Evolutionary conservation across 1,284 basidiomycete genomes (phyloP).

Genomic region (Coniferiporia weirii): DNA sequence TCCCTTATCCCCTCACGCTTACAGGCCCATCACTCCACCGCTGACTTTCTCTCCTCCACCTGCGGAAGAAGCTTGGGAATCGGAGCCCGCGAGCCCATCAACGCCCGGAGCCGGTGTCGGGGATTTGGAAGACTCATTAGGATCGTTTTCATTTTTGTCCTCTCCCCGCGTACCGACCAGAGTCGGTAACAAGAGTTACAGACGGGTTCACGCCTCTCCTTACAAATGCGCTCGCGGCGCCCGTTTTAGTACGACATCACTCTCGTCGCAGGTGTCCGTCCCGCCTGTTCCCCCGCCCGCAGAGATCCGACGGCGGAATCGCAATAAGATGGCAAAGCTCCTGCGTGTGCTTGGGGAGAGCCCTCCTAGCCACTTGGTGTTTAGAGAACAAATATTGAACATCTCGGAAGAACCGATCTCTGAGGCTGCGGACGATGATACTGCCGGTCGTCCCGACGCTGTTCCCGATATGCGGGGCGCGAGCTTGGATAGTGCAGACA

Average conservation of each 20-base stretch:
- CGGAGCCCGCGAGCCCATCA: not conserved
- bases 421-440: not conserved
- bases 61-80: not conserved
- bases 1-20: not conserved
- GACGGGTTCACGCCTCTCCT: conserved; percentile 12
- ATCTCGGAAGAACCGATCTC: not conserved
- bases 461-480: not conserved
- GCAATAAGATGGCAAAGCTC: conserved; percentile 18
- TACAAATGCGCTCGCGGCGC: conserved; percentile 11
- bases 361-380: conserved; percentile 12
- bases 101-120: not conserved
- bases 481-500: not conserved
- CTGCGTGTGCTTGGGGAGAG: conserved; percentile 17
- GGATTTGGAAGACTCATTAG: not conserved
- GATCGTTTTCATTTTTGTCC: not conserved
- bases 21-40: not conserved
- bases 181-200: not conserved
- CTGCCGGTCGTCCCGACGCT: not conserved
- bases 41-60: not conserved
- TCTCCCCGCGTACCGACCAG: not conserved
- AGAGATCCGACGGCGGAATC: conserved; percentile 12
- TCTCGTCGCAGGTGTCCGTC: conserved; percentile 14
- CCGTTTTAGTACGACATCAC: conserved; percentile 11
- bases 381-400: not conserved
- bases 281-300: conserved; percentile 11